These are phyloP conservation scores for Neonothopanus nambi DNA, from an alignment of 1,284 basidiomycete species.

Conservation along the genomic window DNA sequence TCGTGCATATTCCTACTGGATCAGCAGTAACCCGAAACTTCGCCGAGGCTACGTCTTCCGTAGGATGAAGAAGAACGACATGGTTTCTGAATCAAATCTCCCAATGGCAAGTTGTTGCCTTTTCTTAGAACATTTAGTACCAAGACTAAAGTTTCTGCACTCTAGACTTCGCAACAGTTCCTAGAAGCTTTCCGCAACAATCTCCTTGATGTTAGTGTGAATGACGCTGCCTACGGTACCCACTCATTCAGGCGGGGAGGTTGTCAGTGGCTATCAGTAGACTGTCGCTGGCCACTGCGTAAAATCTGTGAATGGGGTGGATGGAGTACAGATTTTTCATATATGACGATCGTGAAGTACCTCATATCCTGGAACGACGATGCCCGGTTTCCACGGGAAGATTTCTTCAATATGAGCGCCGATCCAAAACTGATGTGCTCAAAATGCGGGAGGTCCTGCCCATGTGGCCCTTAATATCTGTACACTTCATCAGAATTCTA, in stretches of 20 bases:
- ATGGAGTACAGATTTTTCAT: slow-evolving; percentile 33
- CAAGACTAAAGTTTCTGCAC: background rate
- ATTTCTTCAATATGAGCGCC: slow-evolving; percentile 31
- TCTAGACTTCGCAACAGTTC: slow-evolving; percentile 25
- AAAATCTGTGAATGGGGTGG: slow-evolving; percentile 38
- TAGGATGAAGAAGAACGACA: slow-evolving; percentile 20
- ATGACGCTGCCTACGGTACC: slow-evolving; percentile 31
- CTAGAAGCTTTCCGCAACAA: slow-evolving; percentile 34
- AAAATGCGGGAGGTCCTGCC: slow-evolving; percentile 33
- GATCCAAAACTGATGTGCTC: slow-evolving; percentile 23
- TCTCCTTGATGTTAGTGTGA: slow-evolving; percentile 30
- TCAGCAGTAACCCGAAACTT: slow-evolving; percentile 10
- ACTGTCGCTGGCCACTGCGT: slow-evolving; percentile 22
- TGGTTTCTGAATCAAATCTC: slow-evolving; percentile 18
- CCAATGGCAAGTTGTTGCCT: slow-evolving; percentile 17
- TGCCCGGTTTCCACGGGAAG: slow-evolving; percentile 26
- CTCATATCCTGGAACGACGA: slow-evolving; percentile 36
- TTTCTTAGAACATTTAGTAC: too few species aligned
- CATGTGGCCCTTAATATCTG: too few species aligned
- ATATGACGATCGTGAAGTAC: slow-evolving; percentile 35
- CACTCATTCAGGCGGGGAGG: slow-evolving; percentile 32
- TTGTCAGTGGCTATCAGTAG: slow-evolving; percentile 28
- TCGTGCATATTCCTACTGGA: slow-evolving; percentile 20
- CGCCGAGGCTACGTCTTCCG: slow-evolving; percentile 24
- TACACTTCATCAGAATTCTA: too few species aligned